Conservation (phyloP, 352 stramenopile genomes). For the Globisporangium emineosum region DNA sequence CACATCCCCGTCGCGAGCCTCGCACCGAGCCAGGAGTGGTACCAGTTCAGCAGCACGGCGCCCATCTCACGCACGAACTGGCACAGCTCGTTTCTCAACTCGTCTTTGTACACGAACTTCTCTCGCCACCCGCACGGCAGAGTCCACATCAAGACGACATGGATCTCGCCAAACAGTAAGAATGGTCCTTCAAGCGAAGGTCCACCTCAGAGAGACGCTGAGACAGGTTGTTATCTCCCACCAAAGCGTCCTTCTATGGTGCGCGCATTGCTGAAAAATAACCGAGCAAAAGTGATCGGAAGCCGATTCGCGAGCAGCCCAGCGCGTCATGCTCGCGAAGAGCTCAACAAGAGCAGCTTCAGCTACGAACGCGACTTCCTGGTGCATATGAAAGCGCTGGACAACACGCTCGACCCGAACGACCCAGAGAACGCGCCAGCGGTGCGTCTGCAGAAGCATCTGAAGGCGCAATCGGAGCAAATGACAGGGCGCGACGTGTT, state of each 20-base stretch:
- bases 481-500: constrained; percentile 44
- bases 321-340: constrained; percentile 10
- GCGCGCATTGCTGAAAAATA: constrained; percentile 5
- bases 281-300: constrained; percentile 9
- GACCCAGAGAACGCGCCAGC: constrained; percentile 64
- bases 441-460: constrained; percentile 42
- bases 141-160: constrained; percentile 39
- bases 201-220: background rate
- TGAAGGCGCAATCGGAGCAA: constrained; percentile 29
- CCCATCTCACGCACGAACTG: constrained; percentile 39
- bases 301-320: background rate
- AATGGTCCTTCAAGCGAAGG: background rate
- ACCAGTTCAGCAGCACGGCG: constrained; percentile 62
- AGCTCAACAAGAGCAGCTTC: constrained; percentile 30
- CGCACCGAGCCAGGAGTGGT: constrained; percentile 57
- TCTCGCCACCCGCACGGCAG: constrained; percentile 45
- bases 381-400: constrained; percentile 34
- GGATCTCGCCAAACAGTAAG: constrained; percentile 25
- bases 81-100: constrained; percentile 61
- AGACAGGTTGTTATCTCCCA: constrained; percentile 5
- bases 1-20: constrained; percentile 41
- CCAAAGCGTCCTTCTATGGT: constrained; percentile 15
- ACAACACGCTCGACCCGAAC: constrained; percentile 60
- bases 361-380: constrained; percentile 67
- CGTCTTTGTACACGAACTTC: constrained; percentile 34